Base-by-base conservation (phyloP, 345 rosid genomes). In the Sisymbrium altissimum region DNA sequence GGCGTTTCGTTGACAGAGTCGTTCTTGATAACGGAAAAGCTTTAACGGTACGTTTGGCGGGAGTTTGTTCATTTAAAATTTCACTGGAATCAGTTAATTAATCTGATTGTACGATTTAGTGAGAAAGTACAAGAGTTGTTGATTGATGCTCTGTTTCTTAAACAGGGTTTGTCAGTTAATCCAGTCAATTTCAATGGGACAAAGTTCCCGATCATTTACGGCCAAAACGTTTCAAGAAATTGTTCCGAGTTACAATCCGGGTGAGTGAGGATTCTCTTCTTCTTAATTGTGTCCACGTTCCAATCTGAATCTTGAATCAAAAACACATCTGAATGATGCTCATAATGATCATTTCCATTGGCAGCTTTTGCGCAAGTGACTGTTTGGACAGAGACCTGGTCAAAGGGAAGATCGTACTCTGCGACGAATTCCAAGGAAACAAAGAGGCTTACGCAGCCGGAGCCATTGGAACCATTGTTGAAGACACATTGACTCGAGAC, bases 371-470 rank as follows among this genome's bases (percentile, higher is more conserved):
- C 61, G 1, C 0, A 9, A 0, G 0, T 3, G 27, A n/a, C 15
- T 83, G 83, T 40, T 39, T 85, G 27, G 39, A 79, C 43, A 21
- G 58, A 1, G 74, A 35, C 7, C 13, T 68, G 27, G 82, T 83
- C 32, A 75, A 79, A 57, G 84, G 78, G 41, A 85, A 81, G 68
- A 83, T 83, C 38, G 75, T 79, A 5, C 29, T 83, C 29, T 85
- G 86, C 19, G 76, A 54, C 13, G 14, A 1, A 0, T 7, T 0
- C 10, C 0, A 0, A 0, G 80, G 82, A 43, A 12, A 0, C 15
- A 4, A 1, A 4, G 75, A n/a, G 15, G 73, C 80, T 71, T 14
- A 8, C 4, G 3, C 1, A n/a, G 81, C 78, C n/a, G 78, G 87
- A 61, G 87, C 86, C 10, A 17, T 35, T 9, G 86, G 88, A 36